Base-by-base conservation (phyloP, 148 eudicot genomes). In the Rhododendron molle region DNA sequence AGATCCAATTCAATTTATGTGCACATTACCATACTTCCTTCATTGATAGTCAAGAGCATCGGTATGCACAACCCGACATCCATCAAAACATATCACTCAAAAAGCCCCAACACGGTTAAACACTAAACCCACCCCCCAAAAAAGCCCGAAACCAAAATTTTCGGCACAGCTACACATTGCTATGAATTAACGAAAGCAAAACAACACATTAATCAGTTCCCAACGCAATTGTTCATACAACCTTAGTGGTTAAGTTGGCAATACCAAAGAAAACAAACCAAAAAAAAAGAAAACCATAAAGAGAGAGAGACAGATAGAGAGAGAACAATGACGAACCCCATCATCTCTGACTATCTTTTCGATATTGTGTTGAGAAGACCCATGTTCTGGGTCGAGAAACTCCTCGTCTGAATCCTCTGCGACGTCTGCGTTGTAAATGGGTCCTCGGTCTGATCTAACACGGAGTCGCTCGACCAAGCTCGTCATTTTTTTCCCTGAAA, bases 401-500 rank as follows among this genome's bases (percentile, higher is more conserved):
- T 96, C 99, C 32, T 96, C 99, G 71, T 96, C 99, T 0, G 98
- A 96, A 4, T 91, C 89, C 49, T 96, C 99, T 46, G 94, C 12
- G 60, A 80, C 94, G 87, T 96, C 99, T 46, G 94, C 12, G 60
- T 81, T 95, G 87, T 96, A 96, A 9, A 92, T 23, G 52, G 99
- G 99, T 80, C 90, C 89, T 43, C 95, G 90, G 72, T 95, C 99
- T 3, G 99, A 89, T 83, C 99, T 91, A 44, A 83, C 92, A 5
- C 98, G 96, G 38, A 96, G 96, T 90, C 99, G 91, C 93, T 96
- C 99, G 9, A 92, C 96, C 85, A 94, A 93, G 87, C 98, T 96
- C 82, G 92, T 89, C 99, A 96, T 71, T 14, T 30, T 58, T 80
- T 73, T 85, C 94, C 79, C 74, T 28, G 82, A 23, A 50, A 80